A percentile compares a stretch with the other conserved stretches of the same genome.
Evolutionary conservation across 106 monocot species (phyloP).

Genomic region (Amphibolis antarctica): DNA sequence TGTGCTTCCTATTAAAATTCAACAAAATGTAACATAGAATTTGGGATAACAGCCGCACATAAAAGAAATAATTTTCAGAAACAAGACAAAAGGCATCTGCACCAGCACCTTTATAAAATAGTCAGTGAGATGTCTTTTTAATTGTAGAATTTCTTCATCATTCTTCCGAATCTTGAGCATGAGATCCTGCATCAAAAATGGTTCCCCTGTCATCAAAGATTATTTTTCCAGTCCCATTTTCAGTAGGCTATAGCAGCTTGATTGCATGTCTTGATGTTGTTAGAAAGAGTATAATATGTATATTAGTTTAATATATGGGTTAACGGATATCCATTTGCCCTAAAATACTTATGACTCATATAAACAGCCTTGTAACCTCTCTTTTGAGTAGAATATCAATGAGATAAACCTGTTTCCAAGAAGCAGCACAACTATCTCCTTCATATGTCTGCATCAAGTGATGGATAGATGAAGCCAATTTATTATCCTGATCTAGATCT

Average conservation of each 20-base stretch:
- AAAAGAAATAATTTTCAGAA: not conserved
- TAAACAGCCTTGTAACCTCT: no score
- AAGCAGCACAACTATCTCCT: conserved; percentile 24
- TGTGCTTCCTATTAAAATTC: conserved; percentile 51
- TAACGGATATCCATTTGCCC: no score
- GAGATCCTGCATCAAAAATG: conserved; percentile 45
- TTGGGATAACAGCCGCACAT: not conserved
- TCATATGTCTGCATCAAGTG: conserved; percentile 42
- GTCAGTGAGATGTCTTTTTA: conserved; percentile 76
- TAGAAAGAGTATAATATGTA: no score
- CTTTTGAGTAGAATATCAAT: not conserved
- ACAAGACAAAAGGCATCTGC: not conserved
- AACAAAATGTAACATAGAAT: not conserved
- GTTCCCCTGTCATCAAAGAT: not conserved
- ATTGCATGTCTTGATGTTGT: no score
- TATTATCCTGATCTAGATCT: conserved; percentile 58
- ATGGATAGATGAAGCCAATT: conserved; percentile 26
- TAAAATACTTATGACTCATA: no score
- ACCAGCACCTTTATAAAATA: conserved; percentile 65
- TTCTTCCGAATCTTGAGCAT: conserved; percentile 54
- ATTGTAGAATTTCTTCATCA: conserved; percentile 74
- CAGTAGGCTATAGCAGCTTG: not conserved
- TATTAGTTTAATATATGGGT: no score
- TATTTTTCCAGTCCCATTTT: no score
- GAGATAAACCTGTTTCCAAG: conserved; percentile 63